Evolutionary conservation across 129 eudicot genomes (phyloP).

Genomic region (Flaveria bidentis): DNA sequence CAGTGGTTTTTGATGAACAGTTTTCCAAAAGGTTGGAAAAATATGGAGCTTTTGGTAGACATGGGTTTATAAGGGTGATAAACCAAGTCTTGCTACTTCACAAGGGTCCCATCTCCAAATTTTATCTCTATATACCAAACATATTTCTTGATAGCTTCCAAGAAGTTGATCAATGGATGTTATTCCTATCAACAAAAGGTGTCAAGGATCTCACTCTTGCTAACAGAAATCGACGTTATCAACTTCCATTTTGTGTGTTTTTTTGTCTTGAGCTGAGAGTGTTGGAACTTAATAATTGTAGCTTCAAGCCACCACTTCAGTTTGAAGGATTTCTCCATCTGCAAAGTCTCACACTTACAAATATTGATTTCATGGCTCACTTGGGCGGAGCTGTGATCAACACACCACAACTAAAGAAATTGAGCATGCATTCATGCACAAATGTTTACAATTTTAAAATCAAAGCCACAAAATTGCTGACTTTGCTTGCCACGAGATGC

Average conservation of each 20-base stretch:
- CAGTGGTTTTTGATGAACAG: slow-evolving; percentile 3
- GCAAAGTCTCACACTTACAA: background rate
- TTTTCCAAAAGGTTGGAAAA: slow-evolving; percentile 4
- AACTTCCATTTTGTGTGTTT: slow-evolving; percentile 10
- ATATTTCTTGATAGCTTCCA: slow-evolving; percentile 15
- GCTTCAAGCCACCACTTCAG: slow-evolving; percentile 13
- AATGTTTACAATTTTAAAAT: slow-evolving; percentile 18
- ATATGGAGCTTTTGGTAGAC: background rate
- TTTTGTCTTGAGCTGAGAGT: slow-evolving; percentile 15
- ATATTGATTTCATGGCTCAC: slow-evolving; percentile 5
- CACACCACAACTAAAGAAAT: slow-evolving; percentile 17
- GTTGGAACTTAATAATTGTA: background rate
- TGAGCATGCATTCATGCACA: background rate
- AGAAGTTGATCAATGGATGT: slow-evolving; percentile 35
- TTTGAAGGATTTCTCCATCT: slow-evolving; percentile 21
- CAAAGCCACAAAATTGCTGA: background rate
- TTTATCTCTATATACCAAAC: slow-evolving; percentile 17
- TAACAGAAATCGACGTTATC: background rate
- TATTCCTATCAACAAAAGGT: slow-evolving; percentile 22
- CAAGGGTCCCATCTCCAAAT: slow-evolving; percentile 5
- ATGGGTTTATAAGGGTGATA: slow-evolving; percentile 19
- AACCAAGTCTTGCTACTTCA: slow-evolving; percentile 26
- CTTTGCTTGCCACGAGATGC: background rate
- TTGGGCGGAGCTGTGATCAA: background rate
- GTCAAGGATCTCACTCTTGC: slow-evolving; percentile 1